Conservation (phyloP, 2,329 filamentous ascomycete species). For the Aspergillus alliaceus region DNA sequence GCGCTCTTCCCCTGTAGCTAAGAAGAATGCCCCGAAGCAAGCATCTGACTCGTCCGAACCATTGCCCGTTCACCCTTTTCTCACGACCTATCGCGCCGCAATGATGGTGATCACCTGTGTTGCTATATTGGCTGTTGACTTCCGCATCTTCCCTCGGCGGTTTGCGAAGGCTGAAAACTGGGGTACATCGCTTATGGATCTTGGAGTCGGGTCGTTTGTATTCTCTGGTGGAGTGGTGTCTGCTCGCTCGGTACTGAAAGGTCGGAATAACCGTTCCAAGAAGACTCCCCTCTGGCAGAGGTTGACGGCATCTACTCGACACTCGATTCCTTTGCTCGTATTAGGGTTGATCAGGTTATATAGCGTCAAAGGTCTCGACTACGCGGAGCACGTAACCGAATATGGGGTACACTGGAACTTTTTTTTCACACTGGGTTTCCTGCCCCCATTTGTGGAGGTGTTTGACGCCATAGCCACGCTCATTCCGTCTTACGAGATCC, state of each 20-base stretch:
- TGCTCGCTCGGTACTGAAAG: conserved; percentile 75
- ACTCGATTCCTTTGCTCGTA: conserved; percentile 77
- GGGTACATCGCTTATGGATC: conserved; percentile 98
- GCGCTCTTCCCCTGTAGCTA: conserved; percentile 19
- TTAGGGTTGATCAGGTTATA: conserved; percentile 79
- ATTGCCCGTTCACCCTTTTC: conserved; percentile 83
- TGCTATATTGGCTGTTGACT: conserved; percentile 95
- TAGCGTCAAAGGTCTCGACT: conserved; percentile 91
- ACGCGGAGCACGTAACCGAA: conserved; percentile 94
- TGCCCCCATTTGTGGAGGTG: conserved; percentile 84
- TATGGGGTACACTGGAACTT: conserved; percentile 99
- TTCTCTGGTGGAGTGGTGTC: conserved; percentile 92
- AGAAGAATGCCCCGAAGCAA: conserved; percentile 21
- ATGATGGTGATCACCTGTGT: conserved; percentile 91
- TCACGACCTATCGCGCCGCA: conserved; percentile 84
- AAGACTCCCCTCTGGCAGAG: conserved; percentile 51
- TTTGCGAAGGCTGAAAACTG: conserved; percentile 99
- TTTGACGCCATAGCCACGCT: conserved; percentile 71
- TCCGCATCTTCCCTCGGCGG: conserved; percentile 84
- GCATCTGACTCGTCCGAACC: conserved; percentile 41
- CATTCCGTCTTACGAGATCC: conserved; percentile 73
- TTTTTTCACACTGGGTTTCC: conserved; percentile 89
- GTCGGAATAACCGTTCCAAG: conserved; percentile 54
- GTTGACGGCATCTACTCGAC: conserved; percentile 67
- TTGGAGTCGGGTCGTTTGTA: conserved; percentile 96